A percentile compares a stretch with the other conserved stretches of the same genome.
These are phyloP conservation scores for Rosa hybrid DNA, from an alignment of 331 rosid species.

Conservation along the genomic window DNA sequence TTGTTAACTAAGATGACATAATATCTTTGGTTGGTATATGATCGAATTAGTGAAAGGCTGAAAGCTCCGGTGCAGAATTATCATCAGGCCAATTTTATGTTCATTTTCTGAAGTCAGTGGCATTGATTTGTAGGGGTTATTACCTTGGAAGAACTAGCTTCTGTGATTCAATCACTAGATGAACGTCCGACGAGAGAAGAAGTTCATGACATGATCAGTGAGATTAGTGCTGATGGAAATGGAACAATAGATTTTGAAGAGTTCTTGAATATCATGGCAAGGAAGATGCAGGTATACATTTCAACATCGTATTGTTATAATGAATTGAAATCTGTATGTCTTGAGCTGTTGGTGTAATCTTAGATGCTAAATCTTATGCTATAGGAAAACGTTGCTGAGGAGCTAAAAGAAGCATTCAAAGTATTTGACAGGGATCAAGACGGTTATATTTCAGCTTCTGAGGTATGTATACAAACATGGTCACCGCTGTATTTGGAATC, in stretches of 20 bases:
- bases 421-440: constrained; percentile 62
- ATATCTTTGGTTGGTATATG: not conserved
- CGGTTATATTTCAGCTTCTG: constrained; percentile 50
- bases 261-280: constrained; percentile 56
- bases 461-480: constrained; percentile 25
- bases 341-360: not conserved
- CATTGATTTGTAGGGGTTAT: constrained; percentile 31
- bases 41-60: not conserved
- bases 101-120: not conserved
- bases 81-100: not conserved
- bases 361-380: not conserved
- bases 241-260: constrained; percentile 52
- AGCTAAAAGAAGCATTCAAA: constrained; percentile 59
- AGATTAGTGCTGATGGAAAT: constrained; percentile 35
- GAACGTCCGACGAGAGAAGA: constrained; percentile 48
- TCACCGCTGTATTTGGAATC: not conserved
- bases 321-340: no score
- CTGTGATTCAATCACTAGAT: constrained; percentile 39
- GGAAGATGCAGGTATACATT: constrained; percentile 45
- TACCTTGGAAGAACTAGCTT: constrained; percentile 38
- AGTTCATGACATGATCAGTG: constrained; percentile 46
- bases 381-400: constrained; percentile 50
- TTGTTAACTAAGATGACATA: not conserved
- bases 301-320: not conserved
- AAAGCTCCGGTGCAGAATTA: not conserved